Evolutionary conservation across 2,329 filamentous ascomycete species (phyloP).

Genomic region (Shiraia sp.): DNA sequence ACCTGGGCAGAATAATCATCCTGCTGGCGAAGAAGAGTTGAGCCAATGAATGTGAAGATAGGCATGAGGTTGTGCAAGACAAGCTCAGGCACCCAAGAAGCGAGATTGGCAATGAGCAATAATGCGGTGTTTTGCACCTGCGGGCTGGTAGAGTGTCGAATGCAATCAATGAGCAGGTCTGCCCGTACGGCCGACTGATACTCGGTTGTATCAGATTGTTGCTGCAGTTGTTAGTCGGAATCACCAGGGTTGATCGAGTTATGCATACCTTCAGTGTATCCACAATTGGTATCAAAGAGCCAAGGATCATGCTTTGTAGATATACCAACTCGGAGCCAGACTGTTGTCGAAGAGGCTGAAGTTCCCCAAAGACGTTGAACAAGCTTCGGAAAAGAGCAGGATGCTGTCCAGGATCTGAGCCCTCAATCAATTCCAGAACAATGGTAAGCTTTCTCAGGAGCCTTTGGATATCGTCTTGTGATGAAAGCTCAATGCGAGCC

Average conservation of each 20-base stretch:
- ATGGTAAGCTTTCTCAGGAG: constrained; percentile 79
- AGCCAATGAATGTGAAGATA: constrained; percentile 97
- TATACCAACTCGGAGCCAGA: constrained; percentile 88
- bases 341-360: constrained; percentile 81
- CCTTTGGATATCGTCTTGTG: constrained; percentile 67
- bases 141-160: constrained; percentile 86
- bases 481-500: constrained; percentile 63
- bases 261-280: constrained; percentile 65
- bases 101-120: constrained; percentile 82
- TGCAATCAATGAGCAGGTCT: constrained; percentile 90
- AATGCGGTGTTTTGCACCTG: constrained; percentile 93
- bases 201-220: constrained; percentile 59
- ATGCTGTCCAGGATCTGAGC: constrained; percentile 74
- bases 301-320: constrained; percentile 80
- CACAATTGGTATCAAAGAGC: constrained; percentile 82
- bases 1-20: constrained; percentile 98
- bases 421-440: constrained; percentile 85
- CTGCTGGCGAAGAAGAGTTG: constrained; percentile 84
- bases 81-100: constrained; percentile 83
- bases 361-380: constrained; percentile 82
- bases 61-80: constrained; percentile 98
- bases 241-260: neutral
- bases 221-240: constrained; percentile 10
- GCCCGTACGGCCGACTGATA: constrained; percentile 81
- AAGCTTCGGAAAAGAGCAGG: constrained; percentile 76